A percentile compares a stretch with the other conserved stretches of the same genome.
Conservation (phyloP, 306 rosid species). For the Ammopiptanthus mongolicus region DNA sequence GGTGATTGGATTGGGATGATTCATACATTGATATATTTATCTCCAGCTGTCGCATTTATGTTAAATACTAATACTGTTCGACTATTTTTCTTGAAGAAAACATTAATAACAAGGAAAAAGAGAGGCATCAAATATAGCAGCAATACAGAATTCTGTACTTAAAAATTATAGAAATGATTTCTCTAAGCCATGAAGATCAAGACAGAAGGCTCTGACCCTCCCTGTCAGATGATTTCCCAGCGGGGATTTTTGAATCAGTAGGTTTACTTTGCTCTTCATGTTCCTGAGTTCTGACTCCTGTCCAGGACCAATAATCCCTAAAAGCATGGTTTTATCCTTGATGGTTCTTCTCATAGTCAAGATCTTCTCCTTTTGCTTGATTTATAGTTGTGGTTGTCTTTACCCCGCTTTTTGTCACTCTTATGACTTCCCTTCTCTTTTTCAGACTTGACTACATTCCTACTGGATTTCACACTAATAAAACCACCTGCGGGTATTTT, state of each 20-base stretch:
- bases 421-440: conserved; percentile 36
- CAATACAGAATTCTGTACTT: not conserved
- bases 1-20: no score
- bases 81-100: not conserved
- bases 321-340: not conserved
- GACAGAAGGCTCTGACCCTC: not conserved
- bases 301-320: not conserved
- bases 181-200: not conserved
- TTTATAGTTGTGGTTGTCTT: conserved; percentile 31
- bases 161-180: not conserved
- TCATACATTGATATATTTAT: not conserved
- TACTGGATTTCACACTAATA: conserved; percentile 55
- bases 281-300: not conserved
- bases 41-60: no score
- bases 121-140: not conserved
- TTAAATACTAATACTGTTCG: not conserved
- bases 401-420: conserved; percentile 46
- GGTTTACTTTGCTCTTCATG: no score
- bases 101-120: not conserved
- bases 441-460: conserved; percentile 28
- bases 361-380: conserved; percentile 53
- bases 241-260: not conserved
- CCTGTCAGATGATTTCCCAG: not conserved
- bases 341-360: not conserved
- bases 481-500: conserved; percentile 54